Base-by-base conservation (phyloP, 176 grass and related monocot genomes). In the Carex pumila region DNA sequence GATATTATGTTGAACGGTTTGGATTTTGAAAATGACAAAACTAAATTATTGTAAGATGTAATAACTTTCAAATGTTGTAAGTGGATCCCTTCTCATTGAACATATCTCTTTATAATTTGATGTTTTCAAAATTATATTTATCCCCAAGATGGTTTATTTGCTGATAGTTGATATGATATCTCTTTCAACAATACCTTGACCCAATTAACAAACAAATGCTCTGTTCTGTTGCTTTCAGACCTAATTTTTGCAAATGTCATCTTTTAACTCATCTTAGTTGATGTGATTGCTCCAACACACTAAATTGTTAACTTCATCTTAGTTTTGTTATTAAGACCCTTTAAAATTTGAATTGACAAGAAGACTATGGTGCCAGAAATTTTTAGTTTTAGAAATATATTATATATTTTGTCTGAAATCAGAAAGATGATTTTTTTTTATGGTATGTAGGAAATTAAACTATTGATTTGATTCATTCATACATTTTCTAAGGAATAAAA, bases 231-330 rank as follows among this genome's bases (percentile, higher is more conserved):
- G 61, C 80, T 66, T 82, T 82, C 80, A 0, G 62, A 82, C 79
- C 79, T 82, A 82, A 82, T 80, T 82, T 61, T 31, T 82, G 79
- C 79, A 49, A 21, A 12, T 65, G 59, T 39, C 79, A 52, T 47
- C 4, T 14, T 21, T 64, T 22, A 8, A 82, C 19, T 22, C 58
- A 63, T 65, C 15, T 39, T 39, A 39, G 37, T 39, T 39, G 37
- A 39, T 39, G 52, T 53, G 71, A 72, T 72, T 50, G 68, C 29
- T 13, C 29, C 63, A 65, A 31, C 11, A 65, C 21, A 30, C 21
- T 12, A 12, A 64, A 30, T 29, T 64, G 10, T 65, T 13, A 65
- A 13, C 25, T 12, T 65, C 62, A 32, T 65, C 62, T 65, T 31
- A 65, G 3, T 5, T 65, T 31, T 49, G 10, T 49, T 49, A 65